Evolutionary conservation across 1,139 yeast genomes (phyloP).

Genomic region (Saccharomycopsis phalli): DNA sequence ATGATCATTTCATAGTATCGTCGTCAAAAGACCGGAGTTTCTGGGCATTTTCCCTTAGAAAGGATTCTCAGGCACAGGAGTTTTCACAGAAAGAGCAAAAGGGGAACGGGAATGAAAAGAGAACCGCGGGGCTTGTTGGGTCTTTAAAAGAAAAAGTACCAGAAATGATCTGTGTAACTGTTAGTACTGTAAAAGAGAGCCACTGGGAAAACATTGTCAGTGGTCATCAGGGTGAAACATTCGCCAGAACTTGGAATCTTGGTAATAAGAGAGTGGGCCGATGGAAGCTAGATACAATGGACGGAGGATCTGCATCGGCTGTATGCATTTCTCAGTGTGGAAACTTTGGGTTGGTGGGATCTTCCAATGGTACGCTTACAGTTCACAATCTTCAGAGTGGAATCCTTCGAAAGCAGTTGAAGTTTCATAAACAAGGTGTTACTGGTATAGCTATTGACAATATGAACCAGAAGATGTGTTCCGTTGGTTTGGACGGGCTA

Average conservation of each 20-base stretch:
- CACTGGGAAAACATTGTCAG: conserved; percentile 97
- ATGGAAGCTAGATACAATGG: conserved; percentile 60
- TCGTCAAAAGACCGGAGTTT: conserved; percentile 82
- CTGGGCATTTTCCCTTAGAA: conserved; percentile 87
- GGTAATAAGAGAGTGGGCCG: conserved; percentile 74
- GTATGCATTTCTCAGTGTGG: conserved; percentile 89
- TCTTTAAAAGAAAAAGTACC: conserved; percentile 48
- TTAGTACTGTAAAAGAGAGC: conserved; percentile 70
- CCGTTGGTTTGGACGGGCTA: conserved; percentile 82
- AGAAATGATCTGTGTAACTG: conserved; percentile 64
- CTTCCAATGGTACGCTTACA: conserved; percentile 79
- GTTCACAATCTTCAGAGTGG: conserved; percentile 92
- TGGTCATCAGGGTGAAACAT: conserved; percentile 74
- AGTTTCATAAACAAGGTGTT: conserved; percentile 68
- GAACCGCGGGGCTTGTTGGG: conserved; percentile 46
- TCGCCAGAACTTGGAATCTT: conserved; percentile 93
- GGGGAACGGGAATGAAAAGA: conserved; percentile 33
- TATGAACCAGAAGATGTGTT: conserved; percentile 78
- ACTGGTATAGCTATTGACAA: conserved; percentile 89
- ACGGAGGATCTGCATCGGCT: conserved; percentile 71
- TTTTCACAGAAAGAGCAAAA: conserved; percentile 70
- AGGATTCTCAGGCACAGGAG: conserved; percentile 95
- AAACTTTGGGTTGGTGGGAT: conserved; percentile 90
- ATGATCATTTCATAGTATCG: conserved; percentile 76
- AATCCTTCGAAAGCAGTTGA: conserved; percentile 50